Conservation (phyloP, 176 grass and related monocot genomes). For the Oryza glaberrima region DNA sequence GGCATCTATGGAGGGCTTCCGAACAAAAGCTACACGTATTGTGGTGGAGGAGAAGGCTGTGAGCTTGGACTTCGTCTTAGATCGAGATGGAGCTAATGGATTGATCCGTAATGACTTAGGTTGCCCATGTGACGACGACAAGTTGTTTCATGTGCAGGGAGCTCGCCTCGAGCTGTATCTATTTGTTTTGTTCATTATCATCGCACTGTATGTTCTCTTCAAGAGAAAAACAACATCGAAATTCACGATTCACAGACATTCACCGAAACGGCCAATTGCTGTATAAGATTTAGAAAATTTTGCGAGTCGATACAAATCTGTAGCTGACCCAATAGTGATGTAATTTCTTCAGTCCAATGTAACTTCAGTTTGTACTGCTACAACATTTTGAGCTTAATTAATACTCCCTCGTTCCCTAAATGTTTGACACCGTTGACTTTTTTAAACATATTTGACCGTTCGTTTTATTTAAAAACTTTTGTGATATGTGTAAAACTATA, state of each 20-base stretch:
- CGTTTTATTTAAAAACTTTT: no score
- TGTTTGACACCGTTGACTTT: no score
- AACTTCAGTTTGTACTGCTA: constrained; percentile 31
- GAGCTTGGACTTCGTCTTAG: constrained; percentile 86
- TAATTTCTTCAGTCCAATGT: no score
- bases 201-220: constrained; percentile 63
- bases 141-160: constrained; percentile 50
- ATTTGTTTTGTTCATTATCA: constrained; percentile 36
- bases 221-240: constrained; percentile 58
- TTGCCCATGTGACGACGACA: constrained; percentile 47
- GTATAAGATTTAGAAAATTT: constrained; percentile 31
- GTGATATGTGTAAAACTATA: no score
- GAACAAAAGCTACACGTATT: constrained; percentile 63
- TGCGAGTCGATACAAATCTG: neutral
- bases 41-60: constrained; percentile 47
- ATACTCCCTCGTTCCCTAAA: neutral
- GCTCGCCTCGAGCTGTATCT: constrained; percentile 58
- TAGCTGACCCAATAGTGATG: neutral
- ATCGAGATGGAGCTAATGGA: constrained; percentile 24
- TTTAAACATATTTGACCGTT: no score
- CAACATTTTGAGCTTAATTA: constrained; percentile 52
- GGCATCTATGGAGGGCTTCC: constrained; percentile 73
- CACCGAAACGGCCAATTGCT: constrained; percentile 47
- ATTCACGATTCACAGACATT: constrained; percentile 33
- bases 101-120: neutral